Conservation (phyloP, 1,284 basidiomycete genomes). For the Singerocomus inundabilis region DNA sequence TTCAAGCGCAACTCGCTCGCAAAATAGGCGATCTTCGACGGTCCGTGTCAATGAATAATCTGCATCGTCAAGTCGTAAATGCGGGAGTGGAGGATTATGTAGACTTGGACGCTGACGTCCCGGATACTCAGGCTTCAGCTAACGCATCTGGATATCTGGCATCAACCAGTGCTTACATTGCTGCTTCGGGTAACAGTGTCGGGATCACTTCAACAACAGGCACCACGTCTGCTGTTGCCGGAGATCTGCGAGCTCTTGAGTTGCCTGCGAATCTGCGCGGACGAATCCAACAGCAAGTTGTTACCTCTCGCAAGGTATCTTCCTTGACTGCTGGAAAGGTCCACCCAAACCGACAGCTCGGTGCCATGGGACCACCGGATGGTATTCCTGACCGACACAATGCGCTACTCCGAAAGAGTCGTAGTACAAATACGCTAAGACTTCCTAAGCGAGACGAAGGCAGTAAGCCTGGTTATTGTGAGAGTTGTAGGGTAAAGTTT, state of each 20-base stretch:
- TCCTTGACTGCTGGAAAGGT: constrained; percentile 31
- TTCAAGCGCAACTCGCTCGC: constrained; percentile 39
- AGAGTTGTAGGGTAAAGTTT: constrained; percentile 92
- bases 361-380: constrained; percentile 65
- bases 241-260: constrained; percentile 42
- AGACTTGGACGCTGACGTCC: constrained; percentile 50
- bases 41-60: constrained; percentile 75
- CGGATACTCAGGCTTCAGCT: constrained; percentile 49
- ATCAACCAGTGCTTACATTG: constrained; percentile 64
- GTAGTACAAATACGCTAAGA: constrained; percentile 74
- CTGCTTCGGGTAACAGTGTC: constrained; percentile 95
- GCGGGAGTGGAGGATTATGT: constrained; percentile 36
- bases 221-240: constrained; percentile 76
- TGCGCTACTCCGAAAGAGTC: constrained; percentile 62
- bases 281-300: constrained; percentile 60
- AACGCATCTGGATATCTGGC: constrained; percentile 70
- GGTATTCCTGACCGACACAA: constrained; percentile 52
- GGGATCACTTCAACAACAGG: constrained; percentile 82
- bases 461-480: constrained; percentile 95
- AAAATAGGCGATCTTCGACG: constrained; percentile 64
- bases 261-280: constrained; percentile 54
- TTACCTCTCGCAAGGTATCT: constrained; percentile 57
- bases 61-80: constrained; percentile 51
- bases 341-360: constrained; percentile 35
- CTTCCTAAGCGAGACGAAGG: constrained; percentile 78